These are phyloP conservation scores for Aureobasidium sp. DNA, from an alignment of 2,329 filamentous ascomycete genomes.

Conservation along the genomic window DNA sequence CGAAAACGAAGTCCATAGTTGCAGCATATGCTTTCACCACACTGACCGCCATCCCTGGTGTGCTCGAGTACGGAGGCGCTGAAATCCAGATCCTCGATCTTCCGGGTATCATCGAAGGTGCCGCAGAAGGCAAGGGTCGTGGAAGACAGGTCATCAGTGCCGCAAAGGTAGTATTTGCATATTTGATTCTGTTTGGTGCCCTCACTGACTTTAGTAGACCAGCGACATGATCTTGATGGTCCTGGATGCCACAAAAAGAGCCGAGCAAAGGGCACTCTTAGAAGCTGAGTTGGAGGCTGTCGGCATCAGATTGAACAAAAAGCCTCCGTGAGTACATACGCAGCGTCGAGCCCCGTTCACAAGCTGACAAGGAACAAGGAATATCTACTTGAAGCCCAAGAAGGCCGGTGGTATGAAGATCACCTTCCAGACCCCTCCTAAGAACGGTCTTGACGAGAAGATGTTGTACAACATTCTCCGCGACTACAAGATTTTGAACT, in stretches of 20 bases:
- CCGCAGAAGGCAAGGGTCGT: conserved; percentile 95
- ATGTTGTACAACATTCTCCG: conserved; percentile 96
- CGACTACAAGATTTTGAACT: conserved; percentile 98
- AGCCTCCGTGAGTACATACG: conserved; percentile 63
- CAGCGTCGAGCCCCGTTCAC: not conserved
- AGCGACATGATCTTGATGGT: conserved; percentile 97
- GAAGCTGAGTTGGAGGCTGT: conserved; percentile 93
- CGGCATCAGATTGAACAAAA: conserved; percentile 84
- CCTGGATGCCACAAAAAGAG: conserved; percentile 90
- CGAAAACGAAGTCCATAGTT: conserved; percentile 93
- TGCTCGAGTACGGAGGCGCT: conserved; percentile 93
- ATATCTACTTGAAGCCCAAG: conserved; percentile 95
- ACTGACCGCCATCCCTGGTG: conserved; percentile 91
- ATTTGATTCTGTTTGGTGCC: not conserved
- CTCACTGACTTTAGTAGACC: conserved; percentile 45
- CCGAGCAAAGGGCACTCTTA: conserved; percentile 81
- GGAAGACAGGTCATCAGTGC: conserved; percentile 97
- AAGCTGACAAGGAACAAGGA: conserved; percentile 45
- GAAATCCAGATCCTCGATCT: conserved; percentile 99
- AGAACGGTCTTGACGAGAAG: conserved; percentile 80
- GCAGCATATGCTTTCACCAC: conserved; percentile 97
- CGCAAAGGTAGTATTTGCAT: conserved; percentile 56
- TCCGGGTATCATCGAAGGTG: conserved; percentile 96
- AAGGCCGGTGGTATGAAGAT: conserved; percentile 99
- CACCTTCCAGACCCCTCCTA: conserved; percentile 83